Evolutionary conservation across 495 filamentous ascomycete species (phyloP), one percentile per base, ranked within the genome.

Genomic region (Penicillium antarcticum): DNA sequence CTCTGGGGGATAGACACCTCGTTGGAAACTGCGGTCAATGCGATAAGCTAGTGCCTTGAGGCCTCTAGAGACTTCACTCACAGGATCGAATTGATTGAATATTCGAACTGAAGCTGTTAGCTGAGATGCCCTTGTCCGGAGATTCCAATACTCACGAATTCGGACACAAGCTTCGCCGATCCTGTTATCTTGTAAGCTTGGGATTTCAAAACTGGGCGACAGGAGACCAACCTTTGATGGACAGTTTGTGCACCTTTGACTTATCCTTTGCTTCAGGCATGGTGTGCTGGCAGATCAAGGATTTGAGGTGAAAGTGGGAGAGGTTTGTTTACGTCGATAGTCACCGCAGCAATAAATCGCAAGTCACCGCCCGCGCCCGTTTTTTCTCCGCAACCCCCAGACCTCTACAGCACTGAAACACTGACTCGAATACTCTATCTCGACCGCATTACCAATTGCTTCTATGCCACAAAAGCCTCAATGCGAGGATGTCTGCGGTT

Each of bases 1-100:
- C 61, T 98, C 94, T 26, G 94, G 92, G 34, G 95, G 94, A 70
- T 98, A 98, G 45, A 98, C 94, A 43, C 91, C 94, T 58, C 94
- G 81, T 68, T 97, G 95, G 79, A 96, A 95, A 57, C 86, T 89
- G 55, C 19, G 42, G 1, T 53, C 26, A 53, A 52, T 42, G 42
- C 29, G 39, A 55, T 53, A 10, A 59, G 56, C 42, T 34, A 19
- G 26, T 31, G 33, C 23, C 16, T 8, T 23, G 9, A 3, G n/a
- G 5, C 38, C 5, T 17, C 5, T 4, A 5, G n/a, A 9, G 32
- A 3, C 4, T 4, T 0, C 5, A 53, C 74, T 59, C 66, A 82
- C 84, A 98, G 76, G 33, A 97, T 96, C 1, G 90, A 95, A 63
- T 98, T 92, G 62, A 96, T 95, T 1, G 89, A 95, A 67, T 95